phyloP scores from a whole-genome alignment of 129 eudicot species.

The Glebionis coronaria region DNA sequence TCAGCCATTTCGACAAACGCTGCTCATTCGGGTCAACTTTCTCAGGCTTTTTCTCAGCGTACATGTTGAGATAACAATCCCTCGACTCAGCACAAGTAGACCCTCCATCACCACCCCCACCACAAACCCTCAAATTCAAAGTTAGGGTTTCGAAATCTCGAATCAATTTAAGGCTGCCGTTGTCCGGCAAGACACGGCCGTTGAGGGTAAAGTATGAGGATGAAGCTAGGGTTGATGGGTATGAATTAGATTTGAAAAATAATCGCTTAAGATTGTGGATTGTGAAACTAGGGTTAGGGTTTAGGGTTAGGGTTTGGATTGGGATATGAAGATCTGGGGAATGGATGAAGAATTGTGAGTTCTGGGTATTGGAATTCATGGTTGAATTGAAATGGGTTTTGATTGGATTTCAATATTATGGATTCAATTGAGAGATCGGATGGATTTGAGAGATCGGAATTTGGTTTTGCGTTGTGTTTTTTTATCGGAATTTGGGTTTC shows the following conservation, averaged over 20 bases:
- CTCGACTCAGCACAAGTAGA: slow-evolving; percentile 95
- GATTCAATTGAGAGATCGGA: too few species aligned
- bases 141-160: slow-evolving; percentile 44
- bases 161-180: slow-evolving; percentile 32
- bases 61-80: slow-evolving; percentile 91
- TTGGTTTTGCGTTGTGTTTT: too few species aligned
- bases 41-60: slow-evolving; percentile 81
- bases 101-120: slow-evolving; percentile 97
- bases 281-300: not conserved
- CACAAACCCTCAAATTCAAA: slow-evolving; percentile 42
- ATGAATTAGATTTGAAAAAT: too few species aligned
- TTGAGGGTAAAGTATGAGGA: slow-evolving; percentile 52
- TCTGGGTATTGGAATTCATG: too few species aligned
- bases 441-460: too few species aligned
- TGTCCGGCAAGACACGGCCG: slow-evolving; percentile 52
- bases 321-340: too few species aligned
- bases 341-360: too few species aligned
- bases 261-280: too few species aligned
- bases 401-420: too few species aligned
- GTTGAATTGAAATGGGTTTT: too few species aligned
- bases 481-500: too few species aligned
- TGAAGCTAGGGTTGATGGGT: slow-evolving; percentile 6
- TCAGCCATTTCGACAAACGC: slow-evolving; percentile 67
- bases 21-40: slow-evolving; percentile 82
- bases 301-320: too few species aligned